Evolutionary conservation across 805 yeast genomes (phyloP), one percentile per base, ranked within the genome.

Genomic region (Middelhovenomyces tepae): DNA sequence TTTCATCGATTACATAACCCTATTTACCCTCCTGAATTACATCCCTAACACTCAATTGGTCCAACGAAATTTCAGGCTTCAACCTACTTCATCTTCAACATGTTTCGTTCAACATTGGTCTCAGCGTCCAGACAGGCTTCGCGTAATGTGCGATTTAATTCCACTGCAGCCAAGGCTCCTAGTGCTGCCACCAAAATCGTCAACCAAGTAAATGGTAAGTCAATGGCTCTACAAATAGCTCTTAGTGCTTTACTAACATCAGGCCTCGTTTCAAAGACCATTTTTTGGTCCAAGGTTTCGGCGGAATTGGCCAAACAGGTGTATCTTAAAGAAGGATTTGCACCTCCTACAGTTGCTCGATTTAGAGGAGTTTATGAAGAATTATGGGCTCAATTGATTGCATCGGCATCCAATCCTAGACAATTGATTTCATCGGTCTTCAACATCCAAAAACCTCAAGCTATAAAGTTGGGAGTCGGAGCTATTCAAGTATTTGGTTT

Each of bases 271-370:
- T 71, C 78, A 62, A 50, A 66, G 42, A 67, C 87, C 38, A 59
- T 83, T 38, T 91, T 84, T 80, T 91, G 91, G 82, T 36, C 62
- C 48, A 75, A 75, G 64, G 83, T 76, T 40, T 55, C 64, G 35
- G 75, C 68, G 42, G 82, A 75, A 59, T 56, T 75, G 48, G 75
- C 71, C 40, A 81, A 81, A 62, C 72, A 75, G 60, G 82, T 91
- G 42, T 91, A 89, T 74, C 64, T 77, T 55, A 81, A 82, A 62
- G 98, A 91, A 67, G 94, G 86, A 44, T 66, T 91, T 50, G 83
- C 93, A 42, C 97, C 97, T 44, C 98, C 98, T 51, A 57, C 84
- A 26, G 51, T 69, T 41, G 71, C 73, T 36, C 85, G 85, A 59
- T 69, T 89, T 67, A 78, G 81, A 65, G 64, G 71, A 45, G 84